Evolutionary conservation across 192 early-diverging fungal species (phyloP).

Genomic region (Entomortierella lignicola): DNA sequence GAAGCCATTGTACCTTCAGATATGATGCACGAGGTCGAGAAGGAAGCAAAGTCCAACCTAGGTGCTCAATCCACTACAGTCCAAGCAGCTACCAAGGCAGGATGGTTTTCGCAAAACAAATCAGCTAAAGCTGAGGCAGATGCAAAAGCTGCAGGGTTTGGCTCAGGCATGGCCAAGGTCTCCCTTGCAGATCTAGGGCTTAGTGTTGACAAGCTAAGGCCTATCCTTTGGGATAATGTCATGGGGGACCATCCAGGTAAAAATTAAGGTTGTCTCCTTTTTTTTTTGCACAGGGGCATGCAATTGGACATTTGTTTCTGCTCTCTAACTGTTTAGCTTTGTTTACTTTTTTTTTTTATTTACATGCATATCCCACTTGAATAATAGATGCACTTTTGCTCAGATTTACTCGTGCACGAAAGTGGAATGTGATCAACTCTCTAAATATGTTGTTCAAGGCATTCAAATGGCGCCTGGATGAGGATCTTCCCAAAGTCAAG

Average conservation of each 20-base stretch:
- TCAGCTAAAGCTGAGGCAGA: constrained; percentile 24
- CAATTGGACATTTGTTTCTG: no score
- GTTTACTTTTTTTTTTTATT: no score
- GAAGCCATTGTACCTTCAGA: constrained; percentile 14
- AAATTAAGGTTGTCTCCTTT: no score
- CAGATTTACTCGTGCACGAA: constrained; percentile 88
- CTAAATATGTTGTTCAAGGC: constrained; percentile 75
- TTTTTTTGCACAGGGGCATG: no score
- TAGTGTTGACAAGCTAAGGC: constrained; percentile 29
- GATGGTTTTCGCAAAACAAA: constrained; percentile 36
- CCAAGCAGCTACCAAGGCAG: constrained; percentile 37
- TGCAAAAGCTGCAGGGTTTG: constrained; percentile 30
- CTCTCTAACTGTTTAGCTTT: no score
- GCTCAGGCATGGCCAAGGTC: constrained; percentile 36
- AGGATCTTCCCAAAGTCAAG: constrained; percentile 64
- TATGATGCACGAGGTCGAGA: constrained; percentile 21
- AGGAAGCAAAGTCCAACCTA: constrained; percentile 4
- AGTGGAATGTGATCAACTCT: constrained; percentile 86
- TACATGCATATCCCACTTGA: no score
- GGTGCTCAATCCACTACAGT: constrained; percentile 15
- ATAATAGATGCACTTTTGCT: constrained; percentile 81
- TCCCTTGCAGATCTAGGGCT: constrained; percentile 26
- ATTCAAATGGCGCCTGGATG: constrained; percentile 80
- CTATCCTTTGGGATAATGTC: constrained; percentile 44
- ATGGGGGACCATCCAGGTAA: constrained; percentile 52